These are phyloP conservation scores for Schwanniomyces polymorphus DNA, from an alignment of 805 yeast species.

Conservation along the genomic window DNA sequence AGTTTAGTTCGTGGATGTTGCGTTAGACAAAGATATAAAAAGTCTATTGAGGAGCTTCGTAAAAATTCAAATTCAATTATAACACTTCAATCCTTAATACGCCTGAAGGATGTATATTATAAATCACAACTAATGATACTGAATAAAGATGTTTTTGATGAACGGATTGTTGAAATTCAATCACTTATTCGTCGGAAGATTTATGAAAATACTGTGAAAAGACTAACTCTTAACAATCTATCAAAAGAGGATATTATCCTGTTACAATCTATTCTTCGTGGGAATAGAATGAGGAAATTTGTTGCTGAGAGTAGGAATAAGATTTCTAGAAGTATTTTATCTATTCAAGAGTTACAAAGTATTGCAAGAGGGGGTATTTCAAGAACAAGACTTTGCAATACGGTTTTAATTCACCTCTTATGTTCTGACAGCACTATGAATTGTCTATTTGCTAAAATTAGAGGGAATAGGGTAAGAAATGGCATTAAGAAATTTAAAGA, in stretches of 20 bases:
- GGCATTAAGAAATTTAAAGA: slow-evolving; percentile 17
- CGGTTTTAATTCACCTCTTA: slow-evolving; percentile 40
- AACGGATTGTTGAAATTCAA: slow-evolving; percentile 25
- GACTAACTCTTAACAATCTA: slow-evolving; percentile 16
- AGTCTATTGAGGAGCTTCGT: slow-evolving; percentile 8
- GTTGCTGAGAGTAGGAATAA: slow-evolving; percentile 3
- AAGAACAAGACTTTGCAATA: slow-evolving; percentile 43
- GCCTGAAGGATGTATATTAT: slow-evolving; percentile 18
- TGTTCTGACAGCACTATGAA: slow-evolving; percentile 38
- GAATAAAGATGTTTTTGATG: slow-evolving; percentile 19
- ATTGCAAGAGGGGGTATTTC: slow-evolving; percentile 46
- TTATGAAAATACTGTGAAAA: slow-evolving; percentile 14
- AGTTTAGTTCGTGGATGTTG: slow-evolving; percentile 42
- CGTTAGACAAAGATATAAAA: slow-evolving; percentile 20
- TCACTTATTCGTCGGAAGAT: slow-evolving; percentile 27
- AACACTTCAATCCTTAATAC: slow-evolving; percentile 39
- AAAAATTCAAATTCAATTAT: slow-evolving; percentile 16
- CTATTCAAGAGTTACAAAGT: slow-evolving; percentile 35
- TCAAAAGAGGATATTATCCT: slow-evolving; percentile 14
- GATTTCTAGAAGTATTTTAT: slow-evolving; percentile 3
- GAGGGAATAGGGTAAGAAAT: slow-evolving; percentile 42
- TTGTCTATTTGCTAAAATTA: slow-evolving; percentile 40
- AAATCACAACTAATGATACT: slow-evolving; percentile 21
- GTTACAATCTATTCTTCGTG: slow-evolving; percentile 43
- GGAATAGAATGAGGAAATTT: slow-evolving; percentile 28